A percentile compares a stretch with the other conserved stretches of the same genome.
phyloP scores from a whole-genome alignment of 2,329 filamentous ascomycete genomes.

The Didymella lethalis region DNA sequence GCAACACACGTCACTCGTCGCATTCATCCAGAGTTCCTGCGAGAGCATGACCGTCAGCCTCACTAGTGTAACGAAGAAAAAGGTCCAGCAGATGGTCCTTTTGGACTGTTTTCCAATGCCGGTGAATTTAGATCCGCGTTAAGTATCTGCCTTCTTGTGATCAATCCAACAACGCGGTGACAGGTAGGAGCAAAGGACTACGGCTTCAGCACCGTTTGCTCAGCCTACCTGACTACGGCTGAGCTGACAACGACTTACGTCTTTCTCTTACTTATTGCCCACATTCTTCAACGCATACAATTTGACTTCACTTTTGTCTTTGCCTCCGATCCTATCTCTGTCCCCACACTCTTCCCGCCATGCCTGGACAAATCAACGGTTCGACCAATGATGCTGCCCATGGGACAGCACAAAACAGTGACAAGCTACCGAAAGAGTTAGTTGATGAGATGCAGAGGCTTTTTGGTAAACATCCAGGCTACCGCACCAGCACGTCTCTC shows the following conservation, averaged over 20 bases:
- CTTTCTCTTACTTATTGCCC: background rate
- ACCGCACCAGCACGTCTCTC: slow-evolving; percentile 10
- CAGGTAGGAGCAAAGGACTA: background rate
- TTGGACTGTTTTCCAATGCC: background rate
- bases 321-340: background rate
- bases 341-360: background rate
- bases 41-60: slow-evolving; percentile 6
- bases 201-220: background rate
- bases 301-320: too few species aligned
- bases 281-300: background rate
- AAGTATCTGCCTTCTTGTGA: background rate
- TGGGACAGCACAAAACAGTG: background rate
- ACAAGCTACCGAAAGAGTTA: slow-evolving; percentile 15
- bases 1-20: slow-evolving; percentile 1
- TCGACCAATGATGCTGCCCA: background rate
- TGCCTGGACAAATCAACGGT: slow-evolving; percentile 3
- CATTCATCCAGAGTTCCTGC: background rate
- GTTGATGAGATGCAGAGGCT: slow-evolving; percentile 22
- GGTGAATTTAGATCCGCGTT: background rate
- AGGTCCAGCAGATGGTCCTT: background rate
- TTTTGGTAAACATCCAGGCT: slow-evolving; percentile 17
- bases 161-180: background rate
- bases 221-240: background rate
- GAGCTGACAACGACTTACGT: background rate
- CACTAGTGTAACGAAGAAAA: slow-evolving; percentile 1